Base-by-base conservation (phyloP, 495 filamentous ascomycete genomes). In the Platismatia glauca region DNA sequence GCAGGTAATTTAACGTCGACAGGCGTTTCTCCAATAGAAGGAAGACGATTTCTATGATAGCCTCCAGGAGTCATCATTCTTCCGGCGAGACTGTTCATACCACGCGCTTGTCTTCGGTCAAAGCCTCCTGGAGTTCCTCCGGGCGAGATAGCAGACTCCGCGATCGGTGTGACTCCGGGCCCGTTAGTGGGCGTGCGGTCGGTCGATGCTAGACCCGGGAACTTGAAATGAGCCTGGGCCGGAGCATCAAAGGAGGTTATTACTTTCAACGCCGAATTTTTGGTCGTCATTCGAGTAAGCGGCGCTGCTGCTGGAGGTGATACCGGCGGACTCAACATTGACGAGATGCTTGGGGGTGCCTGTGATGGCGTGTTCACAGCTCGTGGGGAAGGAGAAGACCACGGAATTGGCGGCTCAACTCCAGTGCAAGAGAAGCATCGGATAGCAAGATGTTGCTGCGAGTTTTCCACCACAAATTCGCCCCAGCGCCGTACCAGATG, bases 401-500 rank as follows among this genome's bases (percentile, higher is more conserved):
- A 96, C 15, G 88, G 87, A 70, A 91, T 89, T 16, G 84, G 79
- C 29, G 89, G 84, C 68, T 92, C 89, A 2, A 81, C 78, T 13
- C 86, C 88, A 20, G 88, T 89, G 68, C 90, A 94, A 63, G 89
- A 86, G 69, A 94, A 93, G 70, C 95, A 97, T 71, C 91, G 84
- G 52, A 96, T 94, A 35, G 94, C 94, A 46, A 98, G 81, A 66
- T 93, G 86, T 61, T 92, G 86, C 67, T 97, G 89, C 24, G 87
- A 86, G 66, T 93, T 86, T 50, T 89, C 84, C 7, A 96, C 85
- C 56, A 93, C 91, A 73, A 86, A 85, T 69, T 97, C 94, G 66
- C 94, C 94, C 94, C 95, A 98, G 74, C 93, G 90, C 67, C 89
- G 84, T 61, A 97, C 84, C 50, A 98, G 81, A 67, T 89, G 85